phyloP scores from a whole-genome alignment of 1,139 yeast genomes.

The Saccharomyces hybrid region DNA sequence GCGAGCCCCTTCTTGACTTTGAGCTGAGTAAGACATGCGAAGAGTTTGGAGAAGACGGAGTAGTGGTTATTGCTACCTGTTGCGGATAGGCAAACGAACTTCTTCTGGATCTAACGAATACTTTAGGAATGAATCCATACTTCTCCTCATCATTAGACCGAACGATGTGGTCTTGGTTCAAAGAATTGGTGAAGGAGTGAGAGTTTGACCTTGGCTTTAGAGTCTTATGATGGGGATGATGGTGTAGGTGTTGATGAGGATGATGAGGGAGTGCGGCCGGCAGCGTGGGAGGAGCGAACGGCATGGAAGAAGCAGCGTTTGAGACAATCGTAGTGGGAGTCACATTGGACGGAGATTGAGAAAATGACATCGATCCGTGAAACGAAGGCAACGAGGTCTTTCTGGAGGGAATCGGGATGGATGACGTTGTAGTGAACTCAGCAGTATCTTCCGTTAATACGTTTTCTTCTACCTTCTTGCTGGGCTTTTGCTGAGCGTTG shows the following conservation, averaged over 20 bases:
- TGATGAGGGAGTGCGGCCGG: not conserved
- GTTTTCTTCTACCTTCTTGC: not conserved
- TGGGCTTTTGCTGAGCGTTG: not conserved
- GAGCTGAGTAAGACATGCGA: slow-evolving; percentile 1
- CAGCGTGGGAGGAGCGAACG: not conserved
- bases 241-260: slow-evolving; percentile 3
- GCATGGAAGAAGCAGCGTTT: not conserved
- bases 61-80: slow-evolving; percentile 1
- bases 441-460: not conserved
- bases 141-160: slow-evolving; percentile 25
- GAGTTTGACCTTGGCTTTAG: slow-evolving; percentile 28
- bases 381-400: not conserved
- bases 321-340: not conserved
- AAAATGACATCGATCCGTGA: not conserved
- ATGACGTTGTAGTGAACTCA: not conserved
- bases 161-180: not conserved
- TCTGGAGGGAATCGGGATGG: not conserved
- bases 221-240: slow-evolving; percentile 3
- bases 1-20: slow-evolving; percentile 2
- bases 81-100: slow-evolving; percentile 21
- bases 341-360: not conserved
- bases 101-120: slow-evolving; percentile 30
- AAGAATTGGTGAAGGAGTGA: slow-evolving; percentile 19
- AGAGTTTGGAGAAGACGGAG: slow-evolving; percentile 2
- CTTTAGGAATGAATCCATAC: slow-evolving; percentile 30